Evolutionary conservation across 2,329 filamentous ascomycete genomes (phyloP), one percentile per base, ranked within the genome.

Genomic region (Colletotrichum sp.): DNA sequence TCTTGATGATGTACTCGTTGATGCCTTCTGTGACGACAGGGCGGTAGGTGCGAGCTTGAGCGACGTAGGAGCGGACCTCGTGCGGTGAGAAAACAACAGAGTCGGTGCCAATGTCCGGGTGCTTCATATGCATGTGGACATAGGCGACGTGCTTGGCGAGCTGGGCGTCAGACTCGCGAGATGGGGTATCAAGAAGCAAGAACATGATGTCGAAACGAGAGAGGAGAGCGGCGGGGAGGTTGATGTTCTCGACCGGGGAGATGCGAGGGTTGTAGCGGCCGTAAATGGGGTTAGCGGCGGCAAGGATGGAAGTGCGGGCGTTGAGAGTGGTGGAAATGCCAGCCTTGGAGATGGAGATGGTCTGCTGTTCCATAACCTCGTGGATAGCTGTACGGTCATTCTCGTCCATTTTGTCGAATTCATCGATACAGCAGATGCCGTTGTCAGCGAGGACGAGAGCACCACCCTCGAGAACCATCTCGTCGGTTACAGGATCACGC

Each of bases 181-280:
- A 93, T 4, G 97, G 96, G 49, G 95, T 98, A 87, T 99, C 97
- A 75, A 99, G 94, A 81, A 99, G 96, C 63, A 99, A 90, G 90
- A 99, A 99, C 79, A 99, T 92, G 79, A 99, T 91, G 84, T 99
- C 97, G 86, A 99, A 99, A 91, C 97, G 95, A 76, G 96, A 98
- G 71, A 99, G 92, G 24, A 99, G 92, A 24, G 97, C 97, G 21
- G 97, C 97, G n/a, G 97, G 97, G 55, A 99, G 93, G 86, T 99
- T 99, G 87, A 99, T 99, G 86, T 99, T 99, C 85, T 99, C 97
- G 30, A 99, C 96, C 1, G 97, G 97, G 1, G 96, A 98, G 80
- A 99, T 94, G 78, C 96, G 95, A 72, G 97, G 97, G 87, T 99
- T 99, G 89, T 99, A 99, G 78, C 97, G 95, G 78, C 97, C 97